phyloP scores from a whole-genome alignment of 2,329 filamentous ascomycete genomes.

The Epichloe baconii region DNA sequence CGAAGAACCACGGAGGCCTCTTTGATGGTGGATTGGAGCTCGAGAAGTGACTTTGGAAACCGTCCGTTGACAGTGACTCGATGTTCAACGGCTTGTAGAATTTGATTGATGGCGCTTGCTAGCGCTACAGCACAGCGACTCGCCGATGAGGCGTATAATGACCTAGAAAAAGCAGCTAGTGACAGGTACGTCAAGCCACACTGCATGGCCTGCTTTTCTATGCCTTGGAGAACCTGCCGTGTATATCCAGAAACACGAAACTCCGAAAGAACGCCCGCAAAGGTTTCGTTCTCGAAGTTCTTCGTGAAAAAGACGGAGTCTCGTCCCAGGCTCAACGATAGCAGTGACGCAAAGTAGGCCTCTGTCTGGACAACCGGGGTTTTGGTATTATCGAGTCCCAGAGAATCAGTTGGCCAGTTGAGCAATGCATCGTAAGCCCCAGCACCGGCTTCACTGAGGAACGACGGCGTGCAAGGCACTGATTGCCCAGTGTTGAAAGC shows the following conservation, averaged over 20 bases:
- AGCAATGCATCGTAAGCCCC: constrained; percentile 52
- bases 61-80: constrained; percentile 32
- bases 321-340: constrained; percentile 55
- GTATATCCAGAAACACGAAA: constrained; percentile 46
- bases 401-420: constrained; percentile 25
- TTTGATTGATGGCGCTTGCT: constrained; percentile 33
- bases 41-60: constrained; percentile 34
- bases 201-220: constrained; percentile 33
- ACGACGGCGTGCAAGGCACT: constrained; percentile 29
- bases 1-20: constrained; percentile 34
- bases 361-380: constrained; percentile 32
- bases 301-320: constrained; percentile 64
- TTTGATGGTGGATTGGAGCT: constrained; percentile 36
- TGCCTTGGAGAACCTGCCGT: constrained; percentile 29
- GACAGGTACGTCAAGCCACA: constrained; percentile 34
- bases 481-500: constrained; percentile 37
- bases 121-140: constrained; percentile 38
- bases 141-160: constrained; percentile 29
- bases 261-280: constrained; percentile 32
- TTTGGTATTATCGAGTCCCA: constrained; percentile 23
- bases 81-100: constrained; percentile 36
- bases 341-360: constrained; percentile 42
- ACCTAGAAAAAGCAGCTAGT: constrained; percentile 33
- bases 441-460: constrained; percentile 57
- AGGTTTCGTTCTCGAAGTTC: constrained; percentile 36